Evolutionary conservation across 768 basidiomycete genomes (phyloP).

Genomic region (Lactarius akahatsu): DNA sequence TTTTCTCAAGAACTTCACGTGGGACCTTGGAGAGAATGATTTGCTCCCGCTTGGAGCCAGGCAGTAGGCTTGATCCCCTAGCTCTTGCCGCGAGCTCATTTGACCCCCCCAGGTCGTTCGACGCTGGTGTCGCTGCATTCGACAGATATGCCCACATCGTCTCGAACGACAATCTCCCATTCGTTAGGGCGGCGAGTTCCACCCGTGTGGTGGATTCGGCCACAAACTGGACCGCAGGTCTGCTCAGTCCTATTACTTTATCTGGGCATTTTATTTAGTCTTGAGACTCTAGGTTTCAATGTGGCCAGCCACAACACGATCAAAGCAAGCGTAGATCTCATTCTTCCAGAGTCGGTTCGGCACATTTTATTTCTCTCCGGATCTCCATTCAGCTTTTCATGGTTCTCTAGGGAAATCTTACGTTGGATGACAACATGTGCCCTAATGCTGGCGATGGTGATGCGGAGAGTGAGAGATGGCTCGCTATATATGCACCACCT

Average conservation of each 20-base stretch:
- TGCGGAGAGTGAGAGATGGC: conserved; percentile 52
- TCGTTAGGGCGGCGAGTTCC: conserved; percentile 51
- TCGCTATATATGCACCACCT: conserved; percentile 50
- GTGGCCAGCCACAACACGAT: conserved; percentile 47
- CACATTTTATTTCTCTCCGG: conserved; percentile 12
- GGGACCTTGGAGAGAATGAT: conserved; percentile 55
- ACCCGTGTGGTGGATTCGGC: conserved; percentile 66
- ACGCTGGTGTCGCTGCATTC: conserved; percentile 53
- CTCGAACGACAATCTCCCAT: conserved; percentile 46
- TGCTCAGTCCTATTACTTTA: conserved; percentile 9
- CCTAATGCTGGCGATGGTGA: conserved; percentile 51
- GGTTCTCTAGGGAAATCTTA: conserved; percentile 49
- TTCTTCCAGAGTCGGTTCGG: conserved; percentile 56
- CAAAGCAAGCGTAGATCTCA: conserved; percentile 51
- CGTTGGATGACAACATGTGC: conserved; percentile 66
- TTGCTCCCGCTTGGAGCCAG: conserved; percentile 66
- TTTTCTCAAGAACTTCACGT: conserved; percentile 62
- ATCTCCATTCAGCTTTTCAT: neutral
- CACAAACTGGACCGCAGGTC: conserved; percentile 67
- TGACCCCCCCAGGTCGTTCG: conserved; percentile 41
- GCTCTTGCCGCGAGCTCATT: neutral
- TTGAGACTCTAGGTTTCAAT: conserved; percentile 54
- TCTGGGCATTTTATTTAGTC: neutral
- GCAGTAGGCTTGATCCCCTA: conserved; percentile 46
- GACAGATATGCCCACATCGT: conserved; percentile 55